Evolutionary conservation across 106 monocot species (phyloP), one percentile per base, ranked within the genome.

Genomic region (Allium fistulosum): DNA sequence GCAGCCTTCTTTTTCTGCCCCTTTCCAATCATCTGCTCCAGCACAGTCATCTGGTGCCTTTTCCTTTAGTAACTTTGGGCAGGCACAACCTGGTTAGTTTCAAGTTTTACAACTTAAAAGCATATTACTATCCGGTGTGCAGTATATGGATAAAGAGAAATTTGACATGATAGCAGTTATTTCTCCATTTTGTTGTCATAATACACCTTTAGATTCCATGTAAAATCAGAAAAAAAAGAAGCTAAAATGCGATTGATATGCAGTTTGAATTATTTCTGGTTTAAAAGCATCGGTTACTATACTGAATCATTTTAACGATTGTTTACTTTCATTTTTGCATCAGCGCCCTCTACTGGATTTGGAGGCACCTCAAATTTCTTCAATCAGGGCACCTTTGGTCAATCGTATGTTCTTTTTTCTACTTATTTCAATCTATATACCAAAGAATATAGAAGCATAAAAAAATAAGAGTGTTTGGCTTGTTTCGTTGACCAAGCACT

Each of bases 21-120:
- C 82, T 58, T 92, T 87, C 76, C 91, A 74, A 60, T 59, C 61
- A 7, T 59, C 83, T 76, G 55, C 72, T 15, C 75, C 80, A 59
- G 17, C 59, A 51, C 84, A 70, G 55, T 68, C 78, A 26, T 46
- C 79, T 61, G 72, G 74, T 87, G 66, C 57, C 37, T 82, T 84
- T 81, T 78, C 86, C 57, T 90, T 91, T 78, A 67, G 78, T 22
- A 88, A 83, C 62, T 83, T 95, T 67, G 88, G 87, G 59, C 94
- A 95, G 72, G 17, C 87, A 16, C 87, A 84, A 69, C 71, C 87
- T 75, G 80, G 90, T 85, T 76, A 63, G 74, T 73, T 87, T 81
- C 1, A 53, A 2, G 22, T 37, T 37, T 37, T 37, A 37, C 37
- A 37, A 37, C 37, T 37, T 37, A 37, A 4, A 37, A 37, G 1